Evolutionary conservation across 208 protist species (phyloP).

Genomic region (Wallacemonas sp.): DNA sequence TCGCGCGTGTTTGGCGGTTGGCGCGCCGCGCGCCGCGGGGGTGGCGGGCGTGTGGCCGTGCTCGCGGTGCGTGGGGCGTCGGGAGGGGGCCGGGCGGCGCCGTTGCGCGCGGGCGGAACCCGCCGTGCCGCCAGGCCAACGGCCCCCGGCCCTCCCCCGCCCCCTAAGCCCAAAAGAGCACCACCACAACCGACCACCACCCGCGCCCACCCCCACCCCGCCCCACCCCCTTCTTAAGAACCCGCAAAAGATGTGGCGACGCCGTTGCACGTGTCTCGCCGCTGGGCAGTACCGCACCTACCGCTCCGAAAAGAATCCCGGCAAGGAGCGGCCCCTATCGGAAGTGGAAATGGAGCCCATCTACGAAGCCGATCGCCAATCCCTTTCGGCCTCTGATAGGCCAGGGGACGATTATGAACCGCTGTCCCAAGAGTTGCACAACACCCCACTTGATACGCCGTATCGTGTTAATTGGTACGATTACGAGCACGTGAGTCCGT

Average conservation of each 20-base stretch:
- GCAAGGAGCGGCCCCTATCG: not conserved
- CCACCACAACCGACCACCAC: not conserved
- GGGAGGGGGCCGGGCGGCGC: too few species aligned
- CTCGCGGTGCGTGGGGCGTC: too few species aligned
- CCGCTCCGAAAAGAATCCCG: not conserved
- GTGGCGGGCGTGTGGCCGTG: too few species aligned
- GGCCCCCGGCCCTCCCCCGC: too few species aligned
- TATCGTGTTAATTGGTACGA: conserved; percentile 85
- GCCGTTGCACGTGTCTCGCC: not conserved
- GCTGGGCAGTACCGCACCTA: not conserved
- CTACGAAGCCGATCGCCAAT: conserved; percentile 7
- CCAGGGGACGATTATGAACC: conserved; percentile 35
- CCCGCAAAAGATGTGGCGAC: not conserved
- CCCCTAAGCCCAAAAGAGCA: not conserved
- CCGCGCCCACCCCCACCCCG: not conserved
- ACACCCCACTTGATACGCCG: conserved; percentile 53
- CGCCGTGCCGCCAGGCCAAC: too few species aligned
- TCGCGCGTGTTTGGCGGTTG: too few species aligned
- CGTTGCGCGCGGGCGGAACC: too few species aligned
- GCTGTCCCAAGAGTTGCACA: conserved; percentile 56
- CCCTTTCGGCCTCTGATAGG: not conserved
- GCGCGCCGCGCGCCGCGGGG: too few species aligned
- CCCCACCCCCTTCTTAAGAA: too few species aligned
- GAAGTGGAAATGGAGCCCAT: conserved; percentile 21
- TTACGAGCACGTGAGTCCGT: conserved; percentile 60